Conservation (phyloP, 345 rosid genomes). For the Gossypium raimondii region DNA sequence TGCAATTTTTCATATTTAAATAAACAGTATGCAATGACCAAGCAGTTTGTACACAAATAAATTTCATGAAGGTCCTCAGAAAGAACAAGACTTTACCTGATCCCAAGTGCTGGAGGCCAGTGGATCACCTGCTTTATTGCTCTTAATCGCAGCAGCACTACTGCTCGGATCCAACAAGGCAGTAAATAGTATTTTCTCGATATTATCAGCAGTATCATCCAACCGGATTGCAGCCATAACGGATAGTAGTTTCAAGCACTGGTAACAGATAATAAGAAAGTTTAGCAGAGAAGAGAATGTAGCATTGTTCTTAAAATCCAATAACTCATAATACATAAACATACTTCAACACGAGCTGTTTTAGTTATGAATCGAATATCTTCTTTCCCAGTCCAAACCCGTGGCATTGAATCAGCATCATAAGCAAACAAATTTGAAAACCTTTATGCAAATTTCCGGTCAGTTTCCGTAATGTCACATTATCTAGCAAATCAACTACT, state of each 20-base stretch:
- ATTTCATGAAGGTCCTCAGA: slow-evolving; percentile 6
- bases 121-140: slow-evolving; percentile 55
- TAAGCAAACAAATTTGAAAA: slow-evolving; percentile 85
- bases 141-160: slow-evolving; percentile 41
- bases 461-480: slow-evolving; percentile 18
- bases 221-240: slow-evolving; percentile 77
- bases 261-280: slow-evolving; percentile 15
- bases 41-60: background rate
- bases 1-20: background rate
- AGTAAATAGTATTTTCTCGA: slow-evolving; percentile 55
- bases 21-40: background rate
- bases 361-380: slow-evolving; percentile 92
- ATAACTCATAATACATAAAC: slow-evolving; percentile 17
- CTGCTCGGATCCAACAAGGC: slow-evolving; percentile 51
- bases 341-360: slow-evolving; percentile 83
- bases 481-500: slow-evolving; percentile 18
- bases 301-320: background rate
- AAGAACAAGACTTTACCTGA: slow-evolving; percentile 49
- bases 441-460: slow-evolving; percentile 37
- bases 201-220: slow-evolving; percentile 65
- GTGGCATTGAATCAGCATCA: slow-evolving; percentile 98
- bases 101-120: slow-evolving; percentile 94
- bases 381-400: slow-evolving; percentile 97
- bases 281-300: slow-evolving; percentile 19
- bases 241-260: slow-evolving; percentile 87